A percentile compares a stretch with the other conserved stretches of the same genome.
phyloP scores from a whole-genome alignment of 768 basidiomycete genomes.

The Podaxis sp. region DNA sequence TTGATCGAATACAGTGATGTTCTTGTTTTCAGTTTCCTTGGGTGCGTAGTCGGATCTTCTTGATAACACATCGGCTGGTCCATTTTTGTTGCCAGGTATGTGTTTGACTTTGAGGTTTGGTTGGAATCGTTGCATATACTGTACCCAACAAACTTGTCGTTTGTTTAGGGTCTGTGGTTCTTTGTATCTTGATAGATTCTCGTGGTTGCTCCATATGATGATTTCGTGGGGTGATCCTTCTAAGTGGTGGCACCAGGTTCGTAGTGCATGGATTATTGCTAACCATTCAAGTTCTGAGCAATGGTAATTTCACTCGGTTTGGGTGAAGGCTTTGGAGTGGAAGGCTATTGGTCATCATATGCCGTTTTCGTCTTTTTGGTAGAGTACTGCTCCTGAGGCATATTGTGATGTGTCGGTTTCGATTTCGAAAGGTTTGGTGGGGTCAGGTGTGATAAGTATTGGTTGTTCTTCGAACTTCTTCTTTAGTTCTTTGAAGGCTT shows the following conservation, averaged over 20 bases:
- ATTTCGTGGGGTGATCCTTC: too few relatives aligned
- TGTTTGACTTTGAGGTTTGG: too few relatives aligned
- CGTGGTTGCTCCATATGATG: too few relatives aligned
- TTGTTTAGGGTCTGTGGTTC: too few relatives aligned
- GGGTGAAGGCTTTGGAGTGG: conserved; percentile 30
- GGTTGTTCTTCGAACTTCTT: conserved; percentile 22
- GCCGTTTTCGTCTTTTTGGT: conserved; percentile 19
- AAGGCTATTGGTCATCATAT: conserved; percentile 39
- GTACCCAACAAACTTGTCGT: too few relatives aligned
- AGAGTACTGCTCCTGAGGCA: conserved; percentile 32
- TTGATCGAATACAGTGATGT: background rate
- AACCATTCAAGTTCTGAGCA: background rate
- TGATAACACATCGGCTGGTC: too few relatives aligned
- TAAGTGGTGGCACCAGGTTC: too few relatives aligned
- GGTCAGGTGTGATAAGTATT: conserved; percentile 23
- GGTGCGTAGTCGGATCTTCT: background rate
- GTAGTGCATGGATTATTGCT: too few relatives aligned
- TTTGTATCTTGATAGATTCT: too few relatives aligned
- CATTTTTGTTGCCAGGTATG: too few relatives aligned
- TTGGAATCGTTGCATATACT: too few relatives aligned
- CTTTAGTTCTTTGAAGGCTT: conserved; percentile 31
- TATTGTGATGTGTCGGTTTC: conserved; percentile 32
- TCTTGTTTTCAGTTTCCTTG: background rate
- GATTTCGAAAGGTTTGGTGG: conserved; percentile 22
- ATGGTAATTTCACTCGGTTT: conserved; percentile 23